Conservation (phyloP, 2,329 filamentous ascomycete genomes). For the Fragosphaeria purpurea region DNA sequence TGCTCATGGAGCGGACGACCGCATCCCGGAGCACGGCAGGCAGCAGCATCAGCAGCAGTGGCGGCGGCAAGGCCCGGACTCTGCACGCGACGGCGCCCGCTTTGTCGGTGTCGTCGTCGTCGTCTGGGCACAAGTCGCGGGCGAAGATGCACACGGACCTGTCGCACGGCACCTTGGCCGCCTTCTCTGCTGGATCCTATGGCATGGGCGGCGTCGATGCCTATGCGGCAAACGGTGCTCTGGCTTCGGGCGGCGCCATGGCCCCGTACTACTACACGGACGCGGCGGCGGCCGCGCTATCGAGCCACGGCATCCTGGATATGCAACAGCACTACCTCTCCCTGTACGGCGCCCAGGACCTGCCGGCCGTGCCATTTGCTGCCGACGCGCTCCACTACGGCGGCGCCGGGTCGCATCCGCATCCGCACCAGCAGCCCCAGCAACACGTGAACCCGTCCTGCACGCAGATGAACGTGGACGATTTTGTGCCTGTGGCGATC, state of each 20-base stretch:
- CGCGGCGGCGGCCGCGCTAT: constrained; percentile 22
- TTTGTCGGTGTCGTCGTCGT: constrained; percentile 12
- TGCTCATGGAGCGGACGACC: constrained; percentile 33
- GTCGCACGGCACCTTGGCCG: constrained; percentile 35
- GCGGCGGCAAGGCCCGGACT: constrained; percentile 29
- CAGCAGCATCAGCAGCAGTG: constrained; percentile 17
- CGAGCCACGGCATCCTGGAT: constrained; percentile 27
- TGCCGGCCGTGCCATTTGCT: constrained; percentile 38
- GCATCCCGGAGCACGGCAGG: constrained; percentile 34
- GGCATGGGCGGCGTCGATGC: constrained; percentile 34
- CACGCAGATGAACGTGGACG: constrained; percentile 43
- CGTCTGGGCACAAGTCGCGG: constrained; percentile 27
- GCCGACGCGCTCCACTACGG: constrained; percentile 33
- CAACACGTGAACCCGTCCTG: constrained; percentile 42
- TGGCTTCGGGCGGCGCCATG: background rate
- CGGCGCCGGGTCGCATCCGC: constrained; percentile 6
- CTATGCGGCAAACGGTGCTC: background rate
- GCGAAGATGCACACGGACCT: constrained; percentile 36
- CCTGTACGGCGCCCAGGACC: constrained; percentile 38
- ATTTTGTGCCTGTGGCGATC: constrained; percentile 35
- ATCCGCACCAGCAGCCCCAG: background rate
- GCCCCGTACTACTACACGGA: constrained; percentile 26
- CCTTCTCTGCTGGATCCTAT: constrained; percentile 29
- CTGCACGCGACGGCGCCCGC: constrained; percentile 22
- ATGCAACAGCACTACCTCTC: constrained; percentile 43